Evolutionary conservation across 2,329 filamentous ascomycete species (phyloP).

Genomic region (Cercospora nicotianae): DNA sequence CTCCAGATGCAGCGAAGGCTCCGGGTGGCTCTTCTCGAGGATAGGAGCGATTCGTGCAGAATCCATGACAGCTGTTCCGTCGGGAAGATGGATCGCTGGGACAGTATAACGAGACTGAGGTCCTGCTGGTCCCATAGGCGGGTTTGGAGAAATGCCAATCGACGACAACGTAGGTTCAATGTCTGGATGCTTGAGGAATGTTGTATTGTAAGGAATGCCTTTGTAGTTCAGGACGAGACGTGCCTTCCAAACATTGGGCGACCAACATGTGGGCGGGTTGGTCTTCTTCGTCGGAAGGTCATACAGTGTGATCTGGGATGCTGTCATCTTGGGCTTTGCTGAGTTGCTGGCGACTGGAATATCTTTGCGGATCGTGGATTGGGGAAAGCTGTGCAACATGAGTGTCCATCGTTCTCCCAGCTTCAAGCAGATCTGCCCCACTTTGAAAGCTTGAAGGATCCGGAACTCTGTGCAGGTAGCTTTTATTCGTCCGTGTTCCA

Average conservation of each 20-base stretch:
- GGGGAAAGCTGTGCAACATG: not conserved
- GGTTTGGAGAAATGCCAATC: conserved; percentile 29
- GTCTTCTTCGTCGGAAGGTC: conserved; percentile 21
- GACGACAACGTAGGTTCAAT: conserved; percentile 25
- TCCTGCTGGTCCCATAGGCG: conserved; percentile 2
- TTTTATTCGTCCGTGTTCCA: not conserved
- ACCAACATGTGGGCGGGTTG: conserved; percentile 55
- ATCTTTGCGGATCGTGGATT: not conserved
- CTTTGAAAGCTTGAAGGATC: not conserved
- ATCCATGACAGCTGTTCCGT: conserved; percentile 27
- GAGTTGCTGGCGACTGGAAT: not conserved
- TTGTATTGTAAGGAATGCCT: conserved; percentile 26
- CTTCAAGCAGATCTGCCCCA: not conserved
- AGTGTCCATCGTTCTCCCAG: not conserved
- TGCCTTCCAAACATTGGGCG: conserved; percentile 71
- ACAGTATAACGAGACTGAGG: conserved; percentile 21
- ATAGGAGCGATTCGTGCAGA: conserved; percentile 25
- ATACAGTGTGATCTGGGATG: conserved; percentile 19
- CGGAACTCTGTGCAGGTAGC: not conserved
- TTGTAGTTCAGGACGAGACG: conserved; percentile 43
- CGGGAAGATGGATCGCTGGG: conserved; percentile 23
- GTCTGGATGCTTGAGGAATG: conserved; percentile 20
- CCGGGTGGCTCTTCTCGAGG: conserved; percentile 25
- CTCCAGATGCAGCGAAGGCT: conserved; percentile 26
- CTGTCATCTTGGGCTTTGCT: not conserved